These are phyloP conservation scores for Aspergillus ostianus DNA, from an alignment of 495 filamentous ascomycete genomes.

Conservation along the genomic window DNA sequence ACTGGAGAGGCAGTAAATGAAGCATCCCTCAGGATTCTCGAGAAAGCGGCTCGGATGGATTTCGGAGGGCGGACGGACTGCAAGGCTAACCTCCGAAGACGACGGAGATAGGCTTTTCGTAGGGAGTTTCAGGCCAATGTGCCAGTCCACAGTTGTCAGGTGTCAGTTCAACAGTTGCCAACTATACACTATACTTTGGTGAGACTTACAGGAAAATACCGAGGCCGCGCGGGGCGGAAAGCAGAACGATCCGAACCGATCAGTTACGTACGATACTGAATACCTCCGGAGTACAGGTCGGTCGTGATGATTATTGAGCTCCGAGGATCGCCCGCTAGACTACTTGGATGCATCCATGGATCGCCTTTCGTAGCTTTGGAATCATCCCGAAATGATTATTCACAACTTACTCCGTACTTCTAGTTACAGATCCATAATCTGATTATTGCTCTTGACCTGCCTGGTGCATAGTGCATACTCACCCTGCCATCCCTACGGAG, in stretches of 20 bases:
- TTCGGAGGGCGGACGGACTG: not conserved
- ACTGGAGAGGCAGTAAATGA: too few relatives aligned
- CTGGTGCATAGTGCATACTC: not conserved
- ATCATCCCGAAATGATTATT: too few relatives aligned
- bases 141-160: too few relatives aligned
- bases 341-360: constrained; percentile 8
- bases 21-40: not conserved
- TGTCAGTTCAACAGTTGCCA: too few relatives aligned
- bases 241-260: not conserved
- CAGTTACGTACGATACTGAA: not conserved
- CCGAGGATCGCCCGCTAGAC: constrained; percentile 16
- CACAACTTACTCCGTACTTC: too few relatives aligned
- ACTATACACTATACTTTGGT: too few relatives aligned
- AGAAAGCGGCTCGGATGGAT: not conserved
- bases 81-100: not conserved
- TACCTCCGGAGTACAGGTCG: too few relatives aligned
- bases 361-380: not conserved
- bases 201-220: too few relatives aligned
- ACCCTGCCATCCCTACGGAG: too few relatives aligned
- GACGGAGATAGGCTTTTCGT: not conserved
- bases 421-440: too few relatives aligned
- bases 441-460: too few relatives aligned
- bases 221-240: not conserved
- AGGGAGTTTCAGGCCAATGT: too few relatives aligned
- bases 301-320: not conserved